Evolutionary conservation across 2,329 filamentous ascomycete species (phyloP).

Genomic region (Myriangium duriaei): DNA sequence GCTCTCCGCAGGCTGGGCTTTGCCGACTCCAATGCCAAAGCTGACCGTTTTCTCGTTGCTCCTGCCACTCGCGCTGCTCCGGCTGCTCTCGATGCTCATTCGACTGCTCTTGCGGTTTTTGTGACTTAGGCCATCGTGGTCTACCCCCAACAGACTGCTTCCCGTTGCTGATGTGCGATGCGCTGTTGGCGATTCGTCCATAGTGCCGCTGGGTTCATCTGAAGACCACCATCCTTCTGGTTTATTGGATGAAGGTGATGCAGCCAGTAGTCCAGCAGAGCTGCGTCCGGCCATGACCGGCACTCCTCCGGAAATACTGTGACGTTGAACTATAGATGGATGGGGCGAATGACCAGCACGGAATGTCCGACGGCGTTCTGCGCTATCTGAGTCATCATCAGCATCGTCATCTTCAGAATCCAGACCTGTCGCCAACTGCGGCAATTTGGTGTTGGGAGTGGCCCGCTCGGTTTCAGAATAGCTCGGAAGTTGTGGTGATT

Average conservation of each 20-base stretch:
- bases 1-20: constrained; percentile 8
- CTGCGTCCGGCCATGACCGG: not conserved
- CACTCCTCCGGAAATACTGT: not conserved
- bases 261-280: not conserved
- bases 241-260: not conserved
- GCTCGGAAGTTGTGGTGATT: constrained; percentile 8
- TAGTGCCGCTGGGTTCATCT: not conserved
- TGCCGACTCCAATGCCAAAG: constrained; percentile 9
- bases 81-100: constrained; percentile 12
- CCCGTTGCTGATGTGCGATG: not conserved
- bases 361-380: constrained; percentile 5
- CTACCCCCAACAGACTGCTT: not conserved
- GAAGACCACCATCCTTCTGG: constrained; percentile 8
- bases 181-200: constrained; percentile 2
- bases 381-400: constrained; percentile 4
- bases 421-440: constrained; percentile 1
- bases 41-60: constrained; percentile 8
- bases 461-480: constrained; percentile 9
- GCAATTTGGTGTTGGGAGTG: not conserved
- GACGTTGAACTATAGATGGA: constrained; percentile 3
- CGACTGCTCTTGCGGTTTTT: constrained; percentile 8
- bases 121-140: not conserved
- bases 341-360: constrained; percentile 7
- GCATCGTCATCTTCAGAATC: constrained; percentile 10
- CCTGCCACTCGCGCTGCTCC: constrained; percentile 6